These are phyloP conservation scores for Micractinium sp. DNA, from an alignment of 139 green algal species.

Conservation along the genomic window DNA sequence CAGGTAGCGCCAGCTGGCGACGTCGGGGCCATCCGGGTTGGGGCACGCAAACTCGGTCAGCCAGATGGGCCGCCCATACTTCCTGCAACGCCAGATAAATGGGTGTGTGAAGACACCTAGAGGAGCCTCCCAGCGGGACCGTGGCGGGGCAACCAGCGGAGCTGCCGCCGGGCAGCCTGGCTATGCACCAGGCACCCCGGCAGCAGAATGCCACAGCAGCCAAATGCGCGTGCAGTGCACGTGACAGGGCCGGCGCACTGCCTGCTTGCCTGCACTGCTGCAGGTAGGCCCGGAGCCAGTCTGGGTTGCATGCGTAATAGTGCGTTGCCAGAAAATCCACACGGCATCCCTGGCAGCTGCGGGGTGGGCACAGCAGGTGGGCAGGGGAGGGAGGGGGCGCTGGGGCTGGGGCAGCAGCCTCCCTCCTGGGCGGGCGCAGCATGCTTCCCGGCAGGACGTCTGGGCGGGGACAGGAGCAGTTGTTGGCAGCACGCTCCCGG, in stretches of 20 bases:
- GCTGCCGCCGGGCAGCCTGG: background rate
- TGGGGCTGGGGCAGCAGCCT: background rate
- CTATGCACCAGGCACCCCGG: background rate
- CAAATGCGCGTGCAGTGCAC: background rate
- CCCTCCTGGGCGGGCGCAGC: too few species aligned
- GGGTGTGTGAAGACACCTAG: background rate
- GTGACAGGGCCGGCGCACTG: background rate
- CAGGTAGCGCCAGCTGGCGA: constrained; percentile 9
- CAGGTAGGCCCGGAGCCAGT: background rate
- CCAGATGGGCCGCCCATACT: constrained; percentile 38
- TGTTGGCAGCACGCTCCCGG: too few species aligned
- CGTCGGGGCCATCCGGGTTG: constrained; percentile 5
- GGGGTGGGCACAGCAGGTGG: background rate
- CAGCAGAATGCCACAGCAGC: background rate
- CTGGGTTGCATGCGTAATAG: constrained; percentile 32
- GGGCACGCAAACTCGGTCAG: constrained; percentile 44
- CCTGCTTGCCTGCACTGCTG: background rate
- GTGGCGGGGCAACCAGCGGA: too few species aligned
- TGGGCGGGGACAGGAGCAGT: too few species aligned
- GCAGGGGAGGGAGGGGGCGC: background rate
- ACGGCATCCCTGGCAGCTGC: constrained; percentile 33
- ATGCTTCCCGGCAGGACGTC: too few species aligned
- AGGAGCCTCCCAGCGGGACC: too few species aligned
- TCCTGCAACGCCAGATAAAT: background rate
- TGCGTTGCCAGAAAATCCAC: constrained; percentile 41